Percentiles rank a stretch among this genome's conserved stretches.
phyloP scores from a whole-genome alignment of 2,329 filamentous ascomycete genomes.

The Calonectria leucothoes region DNA sequence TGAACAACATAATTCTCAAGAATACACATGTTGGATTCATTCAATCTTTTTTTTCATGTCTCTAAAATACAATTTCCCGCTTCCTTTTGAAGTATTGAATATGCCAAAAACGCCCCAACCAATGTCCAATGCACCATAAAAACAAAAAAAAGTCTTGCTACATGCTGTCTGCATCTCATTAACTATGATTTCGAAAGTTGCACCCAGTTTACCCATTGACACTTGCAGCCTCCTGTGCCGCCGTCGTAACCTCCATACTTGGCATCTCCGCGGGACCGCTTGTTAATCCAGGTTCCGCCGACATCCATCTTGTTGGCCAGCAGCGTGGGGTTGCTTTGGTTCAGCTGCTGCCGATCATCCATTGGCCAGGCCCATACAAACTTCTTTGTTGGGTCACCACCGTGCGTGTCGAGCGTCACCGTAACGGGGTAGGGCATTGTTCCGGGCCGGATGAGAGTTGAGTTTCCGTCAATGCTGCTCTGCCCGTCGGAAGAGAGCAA shows the following conservation, averaged over 20 bases:
- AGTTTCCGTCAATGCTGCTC: constrained; percentile 39
- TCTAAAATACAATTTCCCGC: constrained; percentile 19
- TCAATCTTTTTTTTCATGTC: constrained; percentile 1
- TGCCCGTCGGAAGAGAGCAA: constrained; percentile 45
- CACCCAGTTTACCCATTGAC: constrained; percentile 69
- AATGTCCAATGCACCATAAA: constrained; percentile 3
- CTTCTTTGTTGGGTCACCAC: constrained; percentile 65
- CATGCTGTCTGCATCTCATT: constrained; percentile 6
- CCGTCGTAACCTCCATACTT: constrained; percentile 72
- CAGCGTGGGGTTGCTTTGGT: constrained; percentile 55
- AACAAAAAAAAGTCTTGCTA: constrained; percentile 18
- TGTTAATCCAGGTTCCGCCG: constrained; percentile 66
- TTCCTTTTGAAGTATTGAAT: constrained; percentile 11
- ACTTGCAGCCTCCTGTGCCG: constrained; percentile 71
- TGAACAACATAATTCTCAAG: not conserved
- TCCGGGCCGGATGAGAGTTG: constrained; percentile 58
- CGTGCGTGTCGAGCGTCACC: constrained; percentile 71
- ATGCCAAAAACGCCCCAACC: not conserved
- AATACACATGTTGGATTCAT: not conserved
- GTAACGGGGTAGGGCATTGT: constrained; percentile 74
- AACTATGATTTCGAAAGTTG: constrained; percentile 20
- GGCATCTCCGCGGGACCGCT: constrained; percentile 54
- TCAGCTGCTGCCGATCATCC: constrained; percentile 57
- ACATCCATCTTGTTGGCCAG: constrained; percentile 62
- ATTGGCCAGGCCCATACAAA: constrained; percentile 66